Base-by-base conservation (phyloP, 495 filamentous ascomycete genomes). In the Trypethelium eluteriae region DNA sequence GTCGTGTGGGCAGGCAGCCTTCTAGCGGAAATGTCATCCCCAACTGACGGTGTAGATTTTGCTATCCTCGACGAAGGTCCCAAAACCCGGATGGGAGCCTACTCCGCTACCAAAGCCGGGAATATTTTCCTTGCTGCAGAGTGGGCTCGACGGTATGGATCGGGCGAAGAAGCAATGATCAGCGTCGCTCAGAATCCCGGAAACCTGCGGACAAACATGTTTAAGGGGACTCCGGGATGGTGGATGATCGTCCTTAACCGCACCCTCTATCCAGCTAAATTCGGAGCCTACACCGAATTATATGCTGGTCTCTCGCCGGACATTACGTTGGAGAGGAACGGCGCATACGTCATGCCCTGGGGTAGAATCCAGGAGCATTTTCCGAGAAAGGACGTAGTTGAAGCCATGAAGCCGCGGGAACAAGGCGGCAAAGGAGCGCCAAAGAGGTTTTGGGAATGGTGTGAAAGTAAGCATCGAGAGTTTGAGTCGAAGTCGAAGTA, bases 91-190 rank as follows among this genome's bases (percentile, higher is more conserved):
- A n/a, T 14, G 25, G 2, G 25, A 25, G 53, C 76, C 64, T 82
- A 82, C 68, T 74, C 71, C 53, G 70, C 74, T 50, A 74, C 64
- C 39, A 83, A 83, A 68, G 72, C 69, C 18, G 81, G 76, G 12
- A 77, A 74, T 62, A 62, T 76, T 6, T 75, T 80, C 64, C 65
- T 81, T 3, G 76, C 76, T 1, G 62, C 41, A 2, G 77, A 81
- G 63, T 73, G 70, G 53, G 77, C 72, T 14, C 70, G 71, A 39
- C 65, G 76, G 9, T 62, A 25, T 49, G 25, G 25, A 25, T 25
- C 25, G 25, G 47, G 11, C 12, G 70, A 66, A 10, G 57, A 76
- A 1, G 76, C 74, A 5, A 70, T 81, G 11, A 49, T 77, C 35
- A 71, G 67, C 59, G 59, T 46, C 1, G 56, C 64, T 49, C 64